Evolutionary conservation across 2,329 filamentous ascomycete species (phyloP).

Genomic region (Trichophyton benhamiae): DNA sequence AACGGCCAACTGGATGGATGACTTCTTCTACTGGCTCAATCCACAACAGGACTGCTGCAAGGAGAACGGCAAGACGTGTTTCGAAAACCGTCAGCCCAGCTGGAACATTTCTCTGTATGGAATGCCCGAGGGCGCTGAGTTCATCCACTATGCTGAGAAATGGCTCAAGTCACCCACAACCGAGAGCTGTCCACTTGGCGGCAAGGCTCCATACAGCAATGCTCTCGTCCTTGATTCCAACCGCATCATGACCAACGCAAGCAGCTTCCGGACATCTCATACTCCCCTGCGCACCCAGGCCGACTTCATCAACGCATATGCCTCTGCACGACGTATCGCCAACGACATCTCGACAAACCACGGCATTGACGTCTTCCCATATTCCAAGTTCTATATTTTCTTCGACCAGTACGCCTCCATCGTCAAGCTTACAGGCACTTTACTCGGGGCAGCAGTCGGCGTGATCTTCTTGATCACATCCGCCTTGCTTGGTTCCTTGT

Average conservation of each 20-base stretch:
- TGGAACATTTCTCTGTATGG: constrained; percentile 86
- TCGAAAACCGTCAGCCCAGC: constrained; percentile 58
- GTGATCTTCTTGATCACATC: constrained; percentile 76
- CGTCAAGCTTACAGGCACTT: constrained; percentile 60
- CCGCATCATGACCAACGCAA: constrained; percentile 58
- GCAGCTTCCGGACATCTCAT: constrained; percentile 84
- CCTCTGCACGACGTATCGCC: constrained; percentile 77
- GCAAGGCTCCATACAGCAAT: constrained; percentile 73
- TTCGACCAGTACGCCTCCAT: constrained; percentile 94
- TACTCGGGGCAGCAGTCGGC: constrained; percentile 70
- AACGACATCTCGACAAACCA: constrained; percentile 59
- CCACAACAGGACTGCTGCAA: constrained; percentile 68
- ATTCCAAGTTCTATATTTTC: constrained; percentile 97
- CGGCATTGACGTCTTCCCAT: constrained; percentile 78
- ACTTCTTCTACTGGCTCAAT: constrained; percentile 95
- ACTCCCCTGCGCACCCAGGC: constrained; percentile 74
- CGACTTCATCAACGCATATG: constrained; percentile 87
- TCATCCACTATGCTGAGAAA: constrained; percentile 69
- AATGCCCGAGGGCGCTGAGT: constrained; percentile 90
- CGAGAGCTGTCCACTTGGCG: constrained; percentile 75
- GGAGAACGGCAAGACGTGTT: constrained; percentile 61
- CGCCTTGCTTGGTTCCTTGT: constrained; percentile 67
- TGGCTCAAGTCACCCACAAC: constrained; percentile 73
- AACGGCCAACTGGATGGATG: constrained; percentile 90
- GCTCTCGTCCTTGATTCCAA: constrained; percentile 67